Conservation (phyloP, 768 basidiomycete genomes). For the Suillus occidentalis region DNA sequence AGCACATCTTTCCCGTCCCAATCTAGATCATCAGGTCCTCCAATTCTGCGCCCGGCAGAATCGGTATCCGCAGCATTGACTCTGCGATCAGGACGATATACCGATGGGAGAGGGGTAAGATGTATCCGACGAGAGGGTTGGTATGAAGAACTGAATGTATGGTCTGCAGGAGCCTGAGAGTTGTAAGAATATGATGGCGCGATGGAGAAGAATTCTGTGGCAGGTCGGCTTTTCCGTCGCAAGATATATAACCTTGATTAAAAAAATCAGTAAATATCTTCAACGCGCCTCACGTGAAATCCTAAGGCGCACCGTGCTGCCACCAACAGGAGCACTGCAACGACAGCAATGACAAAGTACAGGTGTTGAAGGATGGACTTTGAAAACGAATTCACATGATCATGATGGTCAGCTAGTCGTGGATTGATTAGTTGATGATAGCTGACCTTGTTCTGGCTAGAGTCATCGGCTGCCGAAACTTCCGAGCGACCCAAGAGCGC, state of each 20-base stretch:
- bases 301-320: slow-evolving; percentile 19
- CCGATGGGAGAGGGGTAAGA: slow-evolving; percentile 23
- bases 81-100: slow-evolving; percentile 21
- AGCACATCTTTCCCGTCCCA: slow-evolving; percentile 44
- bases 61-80: slow-evolving; percentile 40
- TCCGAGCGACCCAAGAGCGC: background rate
- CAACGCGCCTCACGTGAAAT: background rate
- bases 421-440: background rate
- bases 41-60: slow-evolving; percentile 38
- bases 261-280: background rate
- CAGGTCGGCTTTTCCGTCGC: slow-evolving; percentile 21
- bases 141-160: slow-evolving; percentile 12
- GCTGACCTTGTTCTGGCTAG: slow-evolving; percentile 18
- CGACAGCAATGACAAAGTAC: slow-evolving; percentile 24
- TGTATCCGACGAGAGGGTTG: slow-evolving; percentile 15
- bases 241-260: slow-evolving; percentile 23
- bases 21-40: slow-evolving; percentile 30
- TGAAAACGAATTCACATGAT: background rate
- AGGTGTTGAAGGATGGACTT: slow-evolving; percentile 23
- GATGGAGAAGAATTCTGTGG: slow-evolving; percentile 22
- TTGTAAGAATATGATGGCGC: background rate
- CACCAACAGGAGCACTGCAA: slow-evolving; percentile 17
- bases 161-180: slow-evolving; percentile 3
- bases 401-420: background rate
- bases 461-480: background rate